These are phyloP conservation scores for Lichina pygmaea DNA, from an alignment of 495 filamentous ascomycete species.

Conservation along the genomic window DNA sequence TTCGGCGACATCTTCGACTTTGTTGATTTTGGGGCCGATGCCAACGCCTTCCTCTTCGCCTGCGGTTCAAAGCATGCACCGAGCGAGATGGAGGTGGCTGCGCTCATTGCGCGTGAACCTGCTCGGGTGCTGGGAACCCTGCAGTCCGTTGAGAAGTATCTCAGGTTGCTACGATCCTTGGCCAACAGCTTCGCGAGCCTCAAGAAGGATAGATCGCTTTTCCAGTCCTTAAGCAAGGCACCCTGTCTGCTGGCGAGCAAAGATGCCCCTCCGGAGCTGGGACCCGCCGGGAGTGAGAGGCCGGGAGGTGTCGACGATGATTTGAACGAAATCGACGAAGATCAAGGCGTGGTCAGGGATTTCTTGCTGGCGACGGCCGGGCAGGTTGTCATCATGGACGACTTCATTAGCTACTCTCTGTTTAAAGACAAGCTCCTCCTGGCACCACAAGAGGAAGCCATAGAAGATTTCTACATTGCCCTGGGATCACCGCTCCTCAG, in stretches of 20 bases:
- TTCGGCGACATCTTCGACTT: constrained; percentile 90
- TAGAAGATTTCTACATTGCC: constrained; percentile 60
- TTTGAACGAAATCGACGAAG: background rate
- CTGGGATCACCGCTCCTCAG: constrained; percentile 32
- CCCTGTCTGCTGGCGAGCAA: constrained; percentile 56
- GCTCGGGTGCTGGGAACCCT: constrained; percentile 50
- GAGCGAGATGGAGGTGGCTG: constrained; percentile 57
- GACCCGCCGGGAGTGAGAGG: constrained; percentile 2
- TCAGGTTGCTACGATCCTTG: constrained; percentile 51
- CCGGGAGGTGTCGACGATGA: constrained; percentile 5
- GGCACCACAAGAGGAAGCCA: constrained; percentile 61
- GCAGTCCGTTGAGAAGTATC: constrained; percentile 57
- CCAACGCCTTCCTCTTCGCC: constrained; percentile 64
- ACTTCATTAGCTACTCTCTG: constrained; percentile 54
- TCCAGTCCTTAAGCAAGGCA: constrained; percentile 45
- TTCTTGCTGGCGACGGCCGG: constrained; percentile 33
- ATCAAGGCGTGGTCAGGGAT: constrained; percentile 16
- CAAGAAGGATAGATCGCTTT: constrained; percentile 53
- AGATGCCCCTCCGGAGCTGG: constrained; percentile 25
- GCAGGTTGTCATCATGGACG: constrained; percentile 60
- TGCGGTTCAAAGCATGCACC: constrained; percentile 80
- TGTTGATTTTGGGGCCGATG: constrained; percentile 70
- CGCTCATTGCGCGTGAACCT: constrained; percentile 51
- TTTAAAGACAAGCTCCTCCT: constrained; percentile 62
- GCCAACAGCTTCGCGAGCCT: constrained; percentile 39